Evolutionary conservation across 768 basidiomycete species (phyloP), one percentile per base, ranked within the genome.

Genomic region (Nevesoporus exiguus): DNA sequence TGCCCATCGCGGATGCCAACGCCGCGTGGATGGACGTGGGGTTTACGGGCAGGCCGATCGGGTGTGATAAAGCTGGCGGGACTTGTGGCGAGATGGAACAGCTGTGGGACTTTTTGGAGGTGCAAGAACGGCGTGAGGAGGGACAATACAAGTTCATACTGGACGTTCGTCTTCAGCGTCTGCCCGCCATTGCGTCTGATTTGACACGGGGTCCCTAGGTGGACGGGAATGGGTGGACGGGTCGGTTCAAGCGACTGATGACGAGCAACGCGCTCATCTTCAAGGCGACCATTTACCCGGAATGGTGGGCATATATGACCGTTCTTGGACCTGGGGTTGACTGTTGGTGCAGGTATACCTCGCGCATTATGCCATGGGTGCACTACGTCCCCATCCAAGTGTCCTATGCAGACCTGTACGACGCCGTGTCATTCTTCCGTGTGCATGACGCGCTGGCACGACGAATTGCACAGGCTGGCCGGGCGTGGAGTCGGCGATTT

Each of bases 361-460:
- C n/a, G n/a, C n/a, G n/a, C n/a, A n/a, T n/a, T n/a, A n/a, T n/a
- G n/a, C n/a, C n/a, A n/a, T n/a, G n/a, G n/a, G n/a, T 88, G 7
- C 88, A 89, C 65, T 90, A 88, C 62, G 76, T 89, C 0, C 88
- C 88, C 3, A 73, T 90, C 5, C 80, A 83, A 59, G 56, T 85
- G 0, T 84, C 86, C 58, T 76, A 85, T 10, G 76, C 79, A 0
- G 87, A 90, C 66, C 67, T 91, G 4, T 79, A 86, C 65, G 90
- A 91, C 60, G 73, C 82, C 4, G 74, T 89, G 40, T 69, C 83
- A 0, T 93, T 93, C 74, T 90, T 90, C 72, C 80, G 82, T 0
- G 81, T 74, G 0, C 86, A 89, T 58, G 86, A 90, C 47, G 77
- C 74, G 1, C 63, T 86, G 41, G 86, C 80, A 2, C 64, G 65